Evolutionary conservation across 2,329 filamentous ascomycete species (phyloP), one percentile per base, ranked within the genome.

Genomic region (Bipolaris oryzae): DNA sequence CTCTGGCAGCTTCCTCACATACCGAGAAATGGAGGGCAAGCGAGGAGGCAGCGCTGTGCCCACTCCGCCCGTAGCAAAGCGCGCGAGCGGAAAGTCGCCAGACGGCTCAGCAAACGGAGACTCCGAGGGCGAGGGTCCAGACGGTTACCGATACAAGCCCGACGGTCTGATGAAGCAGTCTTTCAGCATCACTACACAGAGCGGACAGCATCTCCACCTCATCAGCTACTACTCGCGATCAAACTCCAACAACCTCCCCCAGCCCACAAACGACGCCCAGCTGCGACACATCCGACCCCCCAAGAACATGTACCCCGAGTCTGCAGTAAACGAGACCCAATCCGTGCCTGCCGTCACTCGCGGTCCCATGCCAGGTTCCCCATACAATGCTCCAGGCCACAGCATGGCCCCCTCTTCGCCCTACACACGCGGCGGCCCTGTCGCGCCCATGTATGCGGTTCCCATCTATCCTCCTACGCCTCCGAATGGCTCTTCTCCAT

Each of bases 131-230:
- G 89, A 87, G 66, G 85, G 84, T 21, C 74, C 74, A 25, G 75
- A 77, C 43, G 74, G 75, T 51, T 77, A 76, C 53, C 71, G 75
- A 20, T 70, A 82, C 81, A 53, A 99, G 97, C 82, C 91, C 9
- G 95, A 99, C 70, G 95, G 95, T 0, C 84, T 99, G 3, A 97
- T 98, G 92, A 99, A 99, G 84, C 95, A 99, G 78, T 98, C 95
- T 0, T 99, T 98, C 83, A 98, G 94, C 79, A 98, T 99, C 79
- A 97, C 93, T 20, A 98, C 95, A 1, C 92, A 90, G 1, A 88
- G 84, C 35, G 86, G 92, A 63, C 92, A 97, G 70, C 95, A 98
- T 74, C 87, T 99, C 1, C 95, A 99, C 79, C 85, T 99, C 49
- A 99, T 99, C 79, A 97, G 94, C 69, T 99, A 99, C 80, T 98